Conservation (phyloP, 2,329 filamentous ascomycete species). For the Didymosphaeria variabile region DNA sequence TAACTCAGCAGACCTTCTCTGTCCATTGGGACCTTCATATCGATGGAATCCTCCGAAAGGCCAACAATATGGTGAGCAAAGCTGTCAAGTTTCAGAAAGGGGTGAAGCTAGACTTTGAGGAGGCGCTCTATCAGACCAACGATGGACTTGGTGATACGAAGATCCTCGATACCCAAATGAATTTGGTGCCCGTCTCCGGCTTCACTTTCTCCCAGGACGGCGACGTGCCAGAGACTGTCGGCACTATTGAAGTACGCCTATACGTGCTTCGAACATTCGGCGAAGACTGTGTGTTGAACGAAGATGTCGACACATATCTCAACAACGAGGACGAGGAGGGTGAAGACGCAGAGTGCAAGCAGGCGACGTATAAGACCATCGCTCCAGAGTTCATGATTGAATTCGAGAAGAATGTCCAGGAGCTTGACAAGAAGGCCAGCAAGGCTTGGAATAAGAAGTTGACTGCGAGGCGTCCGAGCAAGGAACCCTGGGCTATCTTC, state of each 20-base stretch:
- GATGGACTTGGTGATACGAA: conserved; percentile 7
- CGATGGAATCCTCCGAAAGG: conserved; percentile 48
- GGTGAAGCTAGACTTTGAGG: conserved; percentile 33
- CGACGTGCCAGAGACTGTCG: conserved; percentile 30
- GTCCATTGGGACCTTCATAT: conserved; percentile 48
- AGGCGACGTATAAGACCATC: conserved; percentile 26
- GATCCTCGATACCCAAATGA: conserved; percentile 89
- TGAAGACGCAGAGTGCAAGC: neutral
- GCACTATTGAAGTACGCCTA: conserved; percentile 44
- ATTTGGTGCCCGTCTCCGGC: conserved; percentile 82
- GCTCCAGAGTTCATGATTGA: conserved; percentile 33
- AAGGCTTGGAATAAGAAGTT: conserved; percentile 25
- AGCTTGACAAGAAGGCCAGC: conserved; percentile 20
- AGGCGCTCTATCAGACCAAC: conserved; percentile 27
- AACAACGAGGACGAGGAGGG: neutral
- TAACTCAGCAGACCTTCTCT: conserved; percentile 26
- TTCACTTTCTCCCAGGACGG: conserved; percentile 12
- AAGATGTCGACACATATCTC: conserved; percentile 25
- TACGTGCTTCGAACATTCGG: conserved; percentile 35
- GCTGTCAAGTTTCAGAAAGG: conserved; percentile 25
- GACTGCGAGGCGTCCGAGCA: conserved; percentile 38
- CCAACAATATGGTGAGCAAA: conserved; percentile 19
- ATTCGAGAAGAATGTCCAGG: conserved; percentile 28
- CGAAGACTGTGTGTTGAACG: conserved; percentile 23
- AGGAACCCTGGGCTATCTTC: conserved; percentile 50